A percentile compares a stretch with the other conserved stretches of the same genome.
Conservation (phyloP, 139 green algal genomes). For the Chlamydomonas asymmetrica region DNA sequence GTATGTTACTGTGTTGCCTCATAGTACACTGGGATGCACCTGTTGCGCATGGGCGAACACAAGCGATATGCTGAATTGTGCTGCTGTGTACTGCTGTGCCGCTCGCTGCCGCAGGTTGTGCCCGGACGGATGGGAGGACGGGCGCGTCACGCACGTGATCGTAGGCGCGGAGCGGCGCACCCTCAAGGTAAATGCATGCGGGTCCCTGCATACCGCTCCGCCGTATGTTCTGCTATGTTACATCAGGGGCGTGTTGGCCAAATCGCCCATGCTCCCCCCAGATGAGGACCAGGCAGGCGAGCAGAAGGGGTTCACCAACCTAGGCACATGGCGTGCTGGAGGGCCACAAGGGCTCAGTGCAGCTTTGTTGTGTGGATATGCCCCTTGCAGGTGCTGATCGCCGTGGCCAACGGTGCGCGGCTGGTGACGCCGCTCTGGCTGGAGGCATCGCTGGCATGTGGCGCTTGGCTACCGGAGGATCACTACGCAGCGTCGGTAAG, state of each 20-base stretch:
- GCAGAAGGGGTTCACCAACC: too few relatives aligned
- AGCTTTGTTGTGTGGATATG: too few relatives aligned
- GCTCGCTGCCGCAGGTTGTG: not conserved
- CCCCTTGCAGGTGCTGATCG: slow-evolving; percentile 47
- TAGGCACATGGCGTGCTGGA: too few relatives aligned
- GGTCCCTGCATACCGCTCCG: not conserved
- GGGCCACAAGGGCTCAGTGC: too few relatives aligned
- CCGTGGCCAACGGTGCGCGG: slow-evolving; percentile 58
- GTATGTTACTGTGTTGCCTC: too few relatives aligned
- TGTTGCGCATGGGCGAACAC: not conserved
- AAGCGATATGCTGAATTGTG: not conserved
- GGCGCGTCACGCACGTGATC: slow-evolving; percentile 61
- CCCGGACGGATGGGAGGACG: slow-evolving; percentile 40
- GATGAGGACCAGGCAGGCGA: too few relatives aligned
- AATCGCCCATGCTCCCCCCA: too few relatives aligned
- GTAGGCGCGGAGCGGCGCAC: slow-evolving; percentile 56
- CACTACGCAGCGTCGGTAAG: slow-evolving; percentile 6
- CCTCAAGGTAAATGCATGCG: slow-evolving; percentile 44
- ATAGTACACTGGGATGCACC: not conserved
- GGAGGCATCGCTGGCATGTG: slow-evolving; percentile 51
- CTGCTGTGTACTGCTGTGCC: not conserved
- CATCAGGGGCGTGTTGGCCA: too few relatives aligned
- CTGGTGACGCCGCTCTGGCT: slow-evolving; percentile 66
- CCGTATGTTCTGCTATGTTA: too few relatives aligned
- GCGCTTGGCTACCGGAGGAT: slow-evolving; percentile 59